A percentile compares a stretch with the other conserved stretches of the same genome.
Evolutionary conservation across 2,329 filamentous ascomycete species (phyloP).

Genomic region (Talaromyces funiculosus): DNA sequence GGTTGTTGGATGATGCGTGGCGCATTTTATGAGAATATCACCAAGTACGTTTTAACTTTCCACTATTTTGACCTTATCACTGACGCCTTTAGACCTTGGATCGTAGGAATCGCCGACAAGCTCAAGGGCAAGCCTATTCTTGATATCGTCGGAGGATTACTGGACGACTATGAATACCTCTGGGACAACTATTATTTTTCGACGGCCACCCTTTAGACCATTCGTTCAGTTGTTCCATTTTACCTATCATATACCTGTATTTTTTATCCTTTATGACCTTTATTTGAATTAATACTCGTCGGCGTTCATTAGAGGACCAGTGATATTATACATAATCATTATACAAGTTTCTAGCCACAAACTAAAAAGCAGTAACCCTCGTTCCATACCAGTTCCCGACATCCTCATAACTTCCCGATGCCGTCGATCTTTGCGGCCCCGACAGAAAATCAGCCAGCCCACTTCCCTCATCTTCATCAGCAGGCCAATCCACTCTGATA

Average conservation of each 20-base stretch:
- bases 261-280: not conserved
- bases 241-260: not conserved
- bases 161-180: constrained; percentile 95
- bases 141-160: constrained; percentile 72
- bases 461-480: constrained; percentile 62
- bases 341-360: not conserved
- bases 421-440: constrained; percentile 26
- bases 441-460: constrained; percentile 73
- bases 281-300: constrained; percentile 3
- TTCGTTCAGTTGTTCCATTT: not conserved
- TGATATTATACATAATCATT: constrained; percentile 16
- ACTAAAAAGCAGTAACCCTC: constrained; percentile 64
- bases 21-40: constrained; percentile 93
- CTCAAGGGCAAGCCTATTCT: constrained; percentile 69
- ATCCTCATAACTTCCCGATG: constrained; percentile 59
- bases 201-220: constrained; percentile 49
- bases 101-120: constrained; percentile 65
- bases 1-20: constrained; percentile 96
- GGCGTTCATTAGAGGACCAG: constrained; percentile 7
- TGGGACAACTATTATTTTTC: constrained; percentile 98
- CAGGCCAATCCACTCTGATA: constrained; percentile 78
- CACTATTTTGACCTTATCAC: not conserved
- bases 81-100: constrained; percentile 44
- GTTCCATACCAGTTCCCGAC: constrained; percentile 74
- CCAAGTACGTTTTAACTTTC: constrained; percentile 49